Evolutionary conservation across 2,329 filamentous ascomycete species (phyloP), one percentile per base, ranked within the genome.

Genomic region (Phaeoacremonium minimum): DNA sequence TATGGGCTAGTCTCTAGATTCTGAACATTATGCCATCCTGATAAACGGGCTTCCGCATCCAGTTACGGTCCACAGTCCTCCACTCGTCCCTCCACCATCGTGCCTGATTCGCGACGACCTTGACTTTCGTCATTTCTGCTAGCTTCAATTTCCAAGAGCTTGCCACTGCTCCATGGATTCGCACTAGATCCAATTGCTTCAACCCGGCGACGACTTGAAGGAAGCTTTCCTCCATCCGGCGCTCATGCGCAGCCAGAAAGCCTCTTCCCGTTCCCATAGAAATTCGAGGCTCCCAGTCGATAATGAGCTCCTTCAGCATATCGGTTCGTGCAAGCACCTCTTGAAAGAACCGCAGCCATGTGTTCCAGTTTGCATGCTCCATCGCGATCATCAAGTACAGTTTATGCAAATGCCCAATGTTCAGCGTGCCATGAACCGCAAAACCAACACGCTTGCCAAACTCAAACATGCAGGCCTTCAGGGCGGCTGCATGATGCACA

Each of bases 311-410:
- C 9, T 34, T 18, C n/a, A 58, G 38, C 8, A 39, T 40, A 4
- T 13, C 18, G 3, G 48, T 32, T 2, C 40, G 44, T 12, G 22
- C 22, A 15, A 47, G 11, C 3, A 54, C 49, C 8, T 49, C 45
- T 1, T 35, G 37, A n/a, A 58, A 50, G 28, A 57, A 49, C 5
- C 36, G 41, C 6, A 58, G 32, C 56, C 56, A 58, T 3, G 40
- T 37, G 30, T 58, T 58, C 54, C 54, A 58, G 35, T 55, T 48
- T 4, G 56, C 45, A 17, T 55, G 40, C 28, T 56, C 53, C 17
- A 48, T 47, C 2, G 47, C 43, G 4, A 58, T 33, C 14, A 56
- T 33, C 0, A 58, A 37, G 30, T 41, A 47, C 6, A 58, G 46
- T 35, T 46, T 46, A 5, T 41, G 41, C 31, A 58, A 43, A 8